phyloP scores from a whole-genome alignment of 345 rosid genomes.

The Adansonia digitata region DNA sequence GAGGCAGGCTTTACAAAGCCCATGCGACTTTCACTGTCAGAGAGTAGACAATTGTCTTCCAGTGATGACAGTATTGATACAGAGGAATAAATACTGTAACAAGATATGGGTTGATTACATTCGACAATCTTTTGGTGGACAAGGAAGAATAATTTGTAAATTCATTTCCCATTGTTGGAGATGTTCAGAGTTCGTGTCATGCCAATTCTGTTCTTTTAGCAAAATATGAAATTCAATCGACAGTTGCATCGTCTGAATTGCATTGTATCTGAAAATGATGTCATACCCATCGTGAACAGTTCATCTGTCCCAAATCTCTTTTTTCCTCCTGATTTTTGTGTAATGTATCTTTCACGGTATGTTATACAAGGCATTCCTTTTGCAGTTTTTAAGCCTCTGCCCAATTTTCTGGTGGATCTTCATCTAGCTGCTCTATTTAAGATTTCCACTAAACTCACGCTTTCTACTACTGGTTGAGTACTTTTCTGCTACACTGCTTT shows the following conservation, averaged over 20 bases:
- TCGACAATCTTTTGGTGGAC: conserved; percentile 31
- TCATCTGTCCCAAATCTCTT: conserved; percentile 27
- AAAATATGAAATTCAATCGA: conserved; percentile 37
- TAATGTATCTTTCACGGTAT: conserved; percentile 15
- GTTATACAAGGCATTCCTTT: conserved; percentile 19
- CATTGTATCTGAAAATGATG: conserved; percentile 42
- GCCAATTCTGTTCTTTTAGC: conserved; percentile 27
- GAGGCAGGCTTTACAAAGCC: conserved; percentile 57
- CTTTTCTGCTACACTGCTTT: conserved; percentile 7
- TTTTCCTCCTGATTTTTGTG: conserved; percentile 16
- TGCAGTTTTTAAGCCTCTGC: conserved; percentile 9
- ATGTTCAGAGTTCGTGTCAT: conserved; percentile 50
- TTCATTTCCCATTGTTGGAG: conserved; percentile 44
- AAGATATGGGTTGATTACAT: conserved; percentile 16
- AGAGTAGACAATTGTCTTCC: conserved; percentile 75
- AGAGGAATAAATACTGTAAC: conserved; percentile 44
- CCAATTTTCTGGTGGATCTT: conserved; percentile 8
- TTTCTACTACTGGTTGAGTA: conserved; percentile 4
- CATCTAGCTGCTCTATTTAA: background rate
- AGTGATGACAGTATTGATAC: conserved; percentile 65
- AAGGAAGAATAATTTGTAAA: conserved; percentile 45
- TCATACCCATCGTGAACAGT: conserved; percentile 51
- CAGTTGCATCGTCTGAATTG: conserved; percentile 32
- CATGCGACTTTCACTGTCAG: conserved; percentile 64
- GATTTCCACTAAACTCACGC: background rate